Evolutionary conservation across 495 filamentous ascomycete species (phyloP), one percentile per base, ranked within the genome.

Genomic region (Penicilliopsis zonata): DNA sequence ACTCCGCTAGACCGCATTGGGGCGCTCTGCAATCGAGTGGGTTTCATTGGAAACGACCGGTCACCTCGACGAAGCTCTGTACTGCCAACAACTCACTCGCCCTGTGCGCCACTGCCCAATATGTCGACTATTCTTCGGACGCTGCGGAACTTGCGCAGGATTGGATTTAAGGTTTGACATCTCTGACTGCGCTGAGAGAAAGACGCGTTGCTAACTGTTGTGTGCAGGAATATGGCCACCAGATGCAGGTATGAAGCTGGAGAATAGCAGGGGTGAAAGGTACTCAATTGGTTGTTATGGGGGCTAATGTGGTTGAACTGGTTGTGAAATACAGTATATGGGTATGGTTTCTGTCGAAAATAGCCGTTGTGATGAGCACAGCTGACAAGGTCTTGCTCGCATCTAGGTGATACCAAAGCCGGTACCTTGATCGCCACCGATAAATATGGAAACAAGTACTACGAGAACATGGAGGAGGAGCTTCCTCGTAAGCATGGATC

Each of bases 391-490:
- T 32, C 40, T 26, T 40, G 31, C 18, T 30, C 46, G 37, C 50
- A 50, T 47, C 38, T 49, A 82, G 92, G 92, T 63, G 92, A 99
- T 67, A 96, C 90, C 57, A 96, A 96, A 65, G 81, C 82, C 43
- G 92, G 92, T 46, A 78, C 70, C 33, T 69, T 93, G 45, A 77
- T 99, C 38, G 92, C 79, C 35, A 67, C 55, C 40, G 92, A 99
- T 67, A 71, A 75, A 48, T 95, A 73, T 55, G 92, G 92, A 50
- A 99, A 99, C 72, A 95, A 92, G 58, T 99, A 70, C 70, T 99
- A 70, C 62, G 92, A 96, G 70, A 94, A 99, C 65, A 57, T 75
- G 43, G 67, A 67, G 40, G 86, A 98, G 53, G 90, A 99, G 57
- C 67, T 99, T 28, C 92, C 92, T 30, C 73, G 88, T 94, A 63